Evolutionary conservation across 345 rosid species (phyloP), one percentile per base, ranked within the genome.

Genomic region (Gynandropsis gynandra): DNA sequence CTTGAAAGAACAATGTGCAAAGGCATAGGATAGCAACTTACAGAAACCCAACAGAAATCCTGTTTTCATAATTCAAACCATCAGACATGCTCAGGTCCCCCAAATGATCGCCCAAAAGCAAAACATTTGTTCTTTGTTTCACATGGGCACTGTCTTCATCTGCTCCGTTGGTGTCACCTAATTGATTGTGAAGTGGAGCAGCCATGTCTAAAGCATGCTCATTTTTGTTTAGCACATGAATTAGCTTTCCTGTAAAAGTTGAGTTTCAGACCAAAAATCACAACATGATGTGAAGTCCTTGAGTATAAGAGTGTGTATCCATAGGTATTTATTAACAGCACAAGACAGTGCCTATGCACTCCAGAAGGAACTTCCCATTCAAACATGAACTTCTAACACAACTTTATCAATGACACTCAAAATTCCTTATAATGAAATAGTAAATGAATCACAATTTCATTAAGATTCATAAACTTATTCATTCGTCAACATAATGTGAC

Each of bases 161-260:
- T 40, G 64, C 58, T 41, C 63, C 74, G 48, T 59, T 35, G 34
- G 4, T 42, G 46, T 74, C 50, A 33, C 87, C 89, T 41, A 76
- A 50, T 39, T 52, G 80, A 41, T 76, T 76, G 24, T 76, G 93
- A 70, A 85, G 81, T 42, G 87, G 93, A 72, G 77, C 78, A 71
- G 93, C 82, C 87, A 85, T 85, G 64, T 81, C 97, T 55, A 85
- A 78, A 62, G 93, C 95, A 61, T 77, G 97, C 62, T 85, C 83
- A 55, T 89, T 89, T 69, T 89, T 89, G 67, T 85, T 89, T 61
- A 83, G 74, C 62, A 76, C 76, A 33, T 85, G 97, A 68, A 89
- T 89, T 29, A 73, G 66, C 83, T 80, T 83, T 48, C 95, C 89
- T 85, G 83, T 10, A 53, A 46, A 19, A 4, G 50, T 31, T 15